phyloP scores from a whole-genome alignment of 768 basidiomycete genomes.

The Trametes meyenii region DNA sequence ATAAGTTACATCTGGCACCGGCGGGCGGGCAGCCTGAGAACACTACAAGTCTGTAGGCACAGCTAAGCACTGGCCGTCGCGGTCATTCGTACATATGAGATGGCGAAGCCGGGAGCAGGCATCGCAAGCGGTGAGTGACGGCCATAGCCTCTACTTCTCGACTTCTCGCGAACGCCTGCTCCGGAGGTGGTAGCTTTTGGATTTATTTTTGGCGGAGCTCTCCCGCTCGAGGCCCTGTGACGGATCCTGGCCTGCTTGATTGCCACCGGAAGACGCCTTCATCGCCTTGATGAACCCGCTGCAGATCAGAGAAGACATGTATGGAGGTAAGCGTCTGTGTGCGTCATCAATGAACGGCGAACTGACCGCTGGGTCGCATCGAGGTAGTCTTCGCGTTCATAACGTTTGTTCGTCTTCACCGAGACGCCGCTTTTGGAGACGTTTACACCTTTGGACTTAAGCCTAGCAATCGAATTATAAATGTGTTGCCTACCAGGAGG shows the following conservation, averaged over 20 bases:
- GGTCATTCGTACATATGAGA: neutral
- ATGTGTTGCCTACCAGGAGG: neutral
- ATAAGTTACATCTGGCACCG: conserved; percentile 3
- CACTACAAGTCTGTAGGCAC: neutral
- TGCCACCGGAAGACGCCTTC: conserved; percentile 25
- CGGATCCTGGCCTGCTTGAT: conserved; percentile 2
- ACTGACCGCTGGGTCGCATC: conserved; percentile 73
- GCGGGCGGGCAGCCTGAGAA: neutral
- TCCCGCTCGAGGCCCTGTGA: neutral
- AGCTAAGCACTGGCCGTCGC: neutral
- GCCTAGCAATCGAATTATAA: conserved; percentile 37
- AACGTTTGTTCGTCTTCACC: conserved; percentile 61
- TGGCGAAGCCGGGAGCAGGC: neutral
- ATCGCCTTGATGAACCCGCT: conserved; percentile 60
- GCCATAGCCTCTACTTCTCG: conserved; percentile 6
- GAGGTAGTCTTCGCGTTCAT: conserved; percentile 66
- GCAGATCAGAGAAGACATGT: neutral
- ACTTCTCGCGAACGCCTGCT: neutral
- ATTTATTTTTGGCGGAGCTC: neutral
- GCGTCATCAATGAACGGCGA: neutral
- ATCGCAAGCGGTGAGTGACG: neutral
- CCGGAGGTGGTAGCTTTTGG: neutral
- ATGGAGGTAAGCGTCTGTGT: neutral
- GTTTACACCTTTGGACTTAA: conserved; percentile 59
- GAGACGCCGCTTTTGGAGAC: conserved; percentile 64